Percentiles rank a stretch among this genome's conserved stretches.
phyloP scores from a whole-genome alignment of 2,329 filamentous ascomycete genomes.

The Colletotrichum musae region DNA sequence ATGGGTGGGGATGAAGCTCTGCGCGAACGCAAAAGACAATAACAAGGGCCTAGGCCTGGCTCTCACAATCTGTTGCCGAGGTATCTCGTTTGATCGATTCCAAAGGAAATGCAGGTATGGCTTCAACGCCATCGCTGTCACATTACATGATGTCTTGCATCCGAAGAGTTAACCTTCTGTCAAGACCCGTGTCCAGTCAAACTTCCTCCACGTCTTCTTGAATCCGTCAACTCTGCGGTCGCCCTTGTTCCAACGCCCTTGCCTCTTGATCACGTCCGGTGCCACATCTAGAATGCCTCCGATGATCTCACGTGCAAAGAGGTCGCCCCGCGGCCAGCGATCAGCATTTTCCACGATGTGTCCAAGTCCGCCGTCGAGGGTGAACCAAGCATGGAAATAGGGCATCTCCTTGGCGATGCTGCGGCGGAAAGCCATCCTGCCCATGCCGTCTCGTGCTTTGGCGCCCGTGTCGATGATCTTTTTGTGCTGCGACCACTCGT shows the following conservation, averaged over 20 bases:
- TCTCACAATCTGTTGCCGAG: constrained; percentile 14
- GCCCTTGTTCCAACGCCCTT: constrained; percentile 85
- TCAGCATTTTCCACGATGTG: constrained; percentile 91
- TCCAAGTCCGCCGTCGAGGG: constrained; percentile 89
- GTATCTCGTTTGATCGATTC: constrained; percentile 9
- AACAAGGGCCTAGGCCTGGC: background rate
- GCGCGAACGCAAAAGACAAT: background rate
- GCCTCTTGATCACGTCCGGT: constrained; percentile 87
- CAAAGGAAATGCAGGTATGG: background rate
- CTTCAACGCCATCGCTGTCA: background rate
- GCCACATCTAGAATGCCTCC: constrained; percentile 92
- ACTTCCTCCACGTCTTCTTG: constrained; percentile 88
- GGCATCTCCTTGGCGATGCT: constrained; percentile 95
- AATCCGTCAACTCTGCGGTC: constrained; percentile 82
- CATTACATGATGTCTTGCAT: background rate
- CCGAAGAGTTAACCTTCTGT: constrained; percentile 50
- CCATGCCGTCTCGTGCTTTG: constrained; percentile 75
- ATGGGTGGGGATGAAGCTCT: constrained; percentile 11
- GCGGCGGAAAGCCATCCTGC: constrained; percentile 85
- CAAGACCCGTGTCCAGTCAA: constrained; percentile 84
- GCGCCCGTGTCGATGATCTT: constrained; percentile 92
- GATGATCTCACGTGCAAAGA: constrained; percentile 93
- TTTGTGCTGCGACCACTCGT: constrained; percentile 96
- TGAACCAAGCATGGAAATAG: constrained; percentile 98
- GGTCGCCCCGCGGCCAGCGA: constrained; percentile 89